Base-by-base conservation (phyloP, 192 early-diverging fungal genomes). In the Linnemannia schmuckeri region DNA sequence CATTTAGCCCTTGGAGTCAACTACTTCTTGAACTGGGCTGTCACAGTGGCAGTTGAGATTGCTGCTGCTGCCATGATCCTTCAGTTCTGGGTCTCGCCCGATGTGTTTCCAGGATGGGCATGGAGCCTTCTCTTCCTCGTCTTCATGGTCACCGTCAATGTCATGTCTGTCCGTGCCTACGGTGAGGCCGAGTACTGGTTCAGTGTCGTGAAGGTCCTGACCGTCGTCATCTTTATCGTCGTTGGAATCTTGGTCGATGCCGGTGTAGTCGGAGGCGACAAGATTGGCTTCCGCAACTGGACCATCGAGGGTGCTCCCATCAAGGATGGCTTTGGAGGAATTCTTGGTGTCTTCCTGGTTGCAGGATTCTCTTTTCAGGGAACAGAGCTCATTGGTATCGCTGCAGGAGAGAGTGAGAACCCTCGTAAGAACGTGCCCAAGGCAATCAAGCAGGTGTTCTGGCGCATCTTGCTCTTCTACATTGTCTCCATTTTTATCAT, bases 161-260 rank as follows among this genome's bases (percentile, higher is more conserved):
- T 94, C 1, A 80, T 96, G 41, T 92, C 94, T 6, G 96, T 96
- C 17, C 90, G 89, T 68, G 94, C 95, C 27, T 98, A 96, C 91
- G 97, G 97, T 79, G 97, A 98, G 85, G 89, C 93, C 8, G 97
- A 98, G 87, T 99, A 96, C 83, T 95, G 94, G 95, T 93, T 99
- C 81, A 91, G 95, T 20, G 37, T 94, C 22, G 91, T 96, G 85
- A 99, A 99, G 88, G 93, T 99, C 63, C 77, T 96, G n/a, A 92
- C 96, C 0, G 94, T 97, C 61, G 75, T 96, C 61, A 84, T 97
- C 38, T 98, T 99, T 77, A 92, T 98, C 70, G 87, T 98, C 55
- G 89, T 97, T 57, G 96, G 94, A 46, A 93, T 97, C 37, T 74
- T 97, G 27, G 94, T 96, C 4, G 92, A 93, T 79, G 90, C 93